phyloP scores from a whole-genome alignment of 139 green algal genomes.

The Chlorella sp. region DNA sequence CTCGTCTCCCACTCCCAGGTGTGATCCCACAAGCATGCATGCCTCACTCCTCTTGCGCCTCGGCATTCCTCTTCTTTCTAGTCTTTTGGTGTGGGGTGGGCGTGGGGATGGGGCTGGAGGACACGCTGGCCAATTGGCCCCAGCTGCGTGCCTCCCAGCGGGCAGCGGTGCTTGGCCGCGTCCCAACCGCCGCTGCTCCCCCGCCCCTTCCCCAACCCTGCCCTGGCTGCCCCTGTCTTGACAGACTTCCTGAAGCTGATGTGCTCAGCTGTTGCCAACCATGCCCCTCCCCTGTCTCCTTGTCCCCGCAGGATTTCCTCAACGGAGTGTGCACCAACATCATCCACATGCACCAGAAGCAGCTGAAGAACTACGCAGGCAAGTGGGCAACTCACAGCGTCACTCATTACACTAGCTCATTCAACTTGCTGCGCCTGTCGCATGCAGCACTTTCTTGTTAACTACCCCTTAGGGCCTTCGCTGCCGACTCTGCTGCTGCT shows the following conservation, averaged over 20 bases:
- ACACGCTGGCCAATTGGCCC: too few species aligned
- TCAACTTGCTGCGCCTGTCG: background rate
- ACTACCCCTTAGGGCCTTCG: too few species aligned
- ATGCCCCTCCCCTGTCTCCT: background rate
- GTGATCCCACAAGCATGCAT: too few species aligned
- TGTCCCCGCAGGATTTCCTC: slow-evolving; percentile 88
- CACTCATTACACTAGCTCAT: too few species aligned
- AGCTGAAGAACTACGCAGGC: slow-evolving; percentile 92
- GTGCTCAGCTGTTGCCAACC: background rate
- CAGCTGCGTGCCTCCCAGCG: too few species aligned
- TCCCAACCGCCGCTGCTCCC: background rate
- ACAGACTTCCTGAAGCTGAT: background rate
- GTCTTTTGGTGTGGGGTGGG: too few species aligned
- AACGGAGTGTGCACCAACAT: slow-evolving; percentile 99
- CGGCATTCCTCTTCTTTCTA: too few species aligned
- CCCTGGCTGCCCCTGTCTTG: background rate
- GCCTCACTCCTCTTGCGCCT: too few species aligned
- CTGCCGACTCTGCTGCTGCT: too few species aligned
- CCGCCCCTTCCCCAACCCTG: background rate
- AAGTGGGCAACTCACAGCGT: too few species aligned
- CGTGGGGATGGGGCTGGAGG: too few species aligned
- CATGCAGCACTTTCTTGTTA: too few species aligned
- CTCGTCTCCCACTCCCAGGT: slow-evolving; percentile 86
- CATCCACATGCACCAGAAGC: slow-evolving; percentile 91
- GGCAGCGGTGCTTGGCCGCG: background rate